Evolutionary conservation across 2,329 filamentous ascomycete species (phyloP).

Genomic region (Aschersonia sp.): DNA sequence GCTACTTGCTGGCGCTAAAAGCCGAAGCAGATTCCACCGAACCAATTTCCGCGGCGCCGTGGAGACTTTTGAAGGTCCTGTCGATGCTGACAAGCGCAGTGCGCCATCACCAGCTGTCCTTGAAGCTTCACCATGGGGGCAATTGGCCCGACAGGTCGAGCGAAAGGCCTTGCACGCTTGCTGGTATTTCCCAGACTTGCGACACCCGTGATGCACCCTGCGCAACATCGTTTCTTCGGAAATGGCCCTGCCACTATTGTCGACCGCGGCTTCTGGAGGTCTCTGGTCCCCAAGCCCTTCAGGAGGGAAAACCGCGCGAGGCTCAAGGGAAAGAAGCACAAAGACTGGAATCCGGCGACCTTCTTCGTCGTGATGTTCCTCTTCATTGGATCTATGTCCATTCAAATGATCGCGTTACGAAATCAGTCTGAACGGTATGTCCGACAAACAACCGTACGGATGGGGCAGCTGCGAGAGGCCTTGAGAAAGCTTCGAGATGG

Average conservation of each 20-base stretch:
- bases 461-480: conserved; percentile 62
- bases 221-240: conserved; percentile 4
- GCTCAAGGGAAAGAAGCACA: conserved; percentile 29
- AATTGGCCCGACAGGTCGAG: too few species aligned
- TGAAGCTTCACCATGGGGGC: too few species aligned
- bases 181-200: not conserved
- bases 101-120: too few species aligned
- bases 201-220: not conserved
- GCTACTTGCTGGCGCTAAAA: not conserved
- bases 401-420: conserved; percentile 74
- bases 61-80: not conserved
- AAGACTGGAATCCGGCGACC: conserved; percentile 66
- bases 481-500: conserved; percentile 56
- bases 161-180: not conserved
- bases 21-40: not conserved
- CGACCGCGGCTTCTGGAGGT: conserved; percentile 52
- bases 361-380: conserved; percentile 74
- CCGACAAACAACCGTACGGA: conserved; percentile 65
- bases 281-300: conserved; percentile 53
- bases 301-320: conserved; percentile 27
- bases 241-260: conserved; percentile 33
- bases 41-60: not conserved
- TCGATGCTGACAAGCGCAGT: too few species aligned
- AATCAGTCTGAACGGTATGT: conserved; percentile 60
- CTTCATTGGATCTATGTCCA: conserved; percentile 88